These are phyloP conservation scores for Sphagnum fallax DNA, from an alignment of 228 moss, liverwort and hornwort genomes.

Conservation along the genomic window DNA sequence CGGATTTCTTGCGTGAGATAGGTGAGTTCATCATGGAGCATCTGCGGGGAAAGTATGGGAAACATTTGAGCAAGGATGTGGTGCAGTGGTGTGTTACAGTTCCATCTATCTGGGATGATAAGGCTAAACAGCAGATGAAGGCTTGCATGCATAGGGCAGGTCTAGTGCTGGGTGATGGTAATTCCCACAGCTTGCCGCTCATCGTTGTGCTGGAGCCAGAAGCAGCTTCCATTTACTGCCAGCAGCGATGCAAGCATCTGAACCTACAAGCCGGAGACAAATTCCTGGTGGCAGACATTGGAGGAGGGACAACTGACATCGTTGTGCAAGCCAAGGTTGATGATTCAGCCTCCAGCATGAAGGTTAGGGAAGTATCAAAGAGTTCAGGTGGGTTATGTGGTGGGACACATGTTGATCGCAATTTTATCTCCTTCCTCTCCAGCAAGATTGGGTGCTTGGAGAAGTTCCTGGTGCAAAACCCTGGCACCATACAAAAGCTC, in stretches of 20 bases:
- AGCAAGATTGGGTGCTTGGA: slow-evolving; percentile 23
- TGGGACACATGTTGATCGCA: slow-evolving; percentile 27
- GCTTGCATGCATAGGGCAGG: slow-evolving; percentile 36
- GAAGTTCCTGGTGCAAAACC: slow-evolving; percentile 23
- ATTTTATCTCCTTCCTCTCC: slow-evolving; percentile 24
- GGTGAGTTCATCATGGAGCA: slow-evolving; percentile 28
- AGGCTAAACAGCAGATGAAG: slow-evolving; percentile 47
- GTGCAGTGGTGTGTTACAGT: slow-evolving; percentile 58
- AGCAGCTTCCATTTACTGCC: slow-evolving; percentile 30
- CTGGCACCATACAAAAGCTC: slow-evolving; percentile 12
- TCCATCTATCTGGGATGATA: slow-evolving; percentile 56
- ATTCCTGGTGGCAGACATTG: slow-evolving; percentile 25
- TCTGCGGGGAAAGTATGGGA: slow-evolving; percentile 24
- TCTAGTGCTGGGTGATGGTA: slow-evolving; percentile 6
- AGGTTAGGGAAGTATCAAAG: slow-evolving; percentile 34
- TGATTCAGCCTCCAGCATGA: background rate
- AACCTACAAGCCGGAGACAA: slow-evolving; percentile 12
- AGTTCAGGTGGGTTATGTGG: slow-evolving; percentile 49
- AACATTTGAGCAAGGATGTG: slow-evolving; percentile 7
- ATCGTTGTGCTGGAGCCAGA: slow-evolving; percentile 26
- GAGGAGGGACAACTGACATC: slow-evolving; percentile 28
- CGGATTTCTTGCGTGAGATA: slow-evolving; percentile 24
- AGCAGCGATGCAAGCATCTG: slow-evolving; percentile 7
- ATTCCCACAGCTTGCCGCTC: background rate
- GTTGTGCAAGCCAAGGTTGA: slow-evolving; percentile 16